Evolutionary conservation across 1,284 basidiomycete species (phyloP).

Genomic region (Coniferiporia sulphurascens): DNA sequence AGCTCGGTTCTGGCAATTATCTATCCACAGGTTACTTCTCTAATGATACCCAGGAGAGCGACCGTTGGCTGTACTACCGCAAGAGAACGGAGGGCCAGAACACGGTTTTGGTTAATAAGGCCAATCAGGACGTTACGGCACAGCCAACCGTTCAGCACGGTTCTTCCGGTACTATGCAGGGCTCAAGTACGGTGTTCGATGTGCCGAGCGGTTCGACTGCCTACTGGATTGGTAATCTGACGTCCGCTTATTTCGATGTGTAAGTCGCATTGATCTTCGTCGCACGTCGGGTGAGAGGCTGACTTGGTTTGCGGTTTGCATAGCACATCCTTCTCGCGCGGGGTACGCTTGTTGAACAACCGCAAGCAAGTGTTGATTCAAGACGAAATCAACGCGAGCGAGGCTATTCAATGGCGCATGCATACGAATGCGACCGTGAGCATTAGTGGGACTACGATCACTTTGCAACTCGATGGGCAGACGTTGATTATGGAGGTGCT

Average conservation of each 20-base stretch:
- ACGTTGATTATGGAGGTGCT: constrained; percentile 47
- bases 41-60: constrained; percentile 58
- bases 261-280: constrained; percentile 35
- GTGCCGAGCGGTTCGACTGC: constrained; percentile 72
- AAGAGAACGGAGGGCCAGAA: constrained; percentile 98
- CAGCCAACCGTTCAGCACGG: constrained; percentile 58
- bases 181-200: constrained; percentile 67
- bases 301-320: neutral
- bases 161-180: constrained; percentile 67
- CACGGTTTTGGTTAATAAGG: constrained; percentile 74
- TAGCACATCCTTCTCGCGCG: constrained; percentile 72
- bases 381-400: constrained; percentile 70
- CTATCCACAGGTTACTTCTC: constrained; percentile 67
- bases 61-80: constrained; percentile 90
- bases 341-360: constrained; percentile 82
- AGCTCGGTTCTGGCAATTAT: constrained; percentile 90
- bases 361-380: constrained; percentile 90
- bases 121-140: constrained; percentile 80
- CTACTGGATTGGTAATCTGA: constrained; percentile 79
- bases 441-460: constrained; percentile 54
- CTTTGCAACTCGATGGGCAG: constrained; percentile 43
- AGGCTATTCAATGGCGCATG: constrained; percentile 82
- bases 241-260: constrained; percentile 74
- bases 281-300: constrained; percentile 9
- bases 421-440: constrained; percentile 83